phyloP scores from a whole-genome alignment of 176 grass and related monocot species.

The Pontederia paniculata region DNA sequence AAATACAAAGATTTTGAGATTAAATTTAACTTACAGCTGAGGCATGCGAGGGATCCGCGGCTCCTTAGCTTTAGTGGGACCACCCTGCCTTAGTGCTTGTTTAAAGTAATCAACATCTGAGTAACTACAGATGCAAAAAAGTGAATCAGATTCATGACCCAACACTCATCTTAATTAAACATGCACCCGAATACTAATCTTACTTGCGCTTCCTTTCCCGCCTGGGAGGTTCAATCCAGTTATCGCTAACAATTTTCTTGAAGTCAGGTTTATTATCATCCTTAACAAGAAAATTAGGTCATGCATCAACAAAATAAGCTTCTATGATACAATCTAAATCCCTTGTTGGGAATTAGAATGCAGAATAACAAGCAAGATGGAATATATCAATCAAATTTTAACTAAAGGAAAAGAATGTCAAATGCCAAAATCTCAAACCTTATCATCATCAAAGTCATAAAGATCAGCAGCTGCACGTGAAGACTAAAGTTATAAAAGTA shows the following conservation, averaged over 20 bases:
- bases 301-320: slow-evolving; percentile 7
- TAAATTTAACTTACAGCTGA: slow-evolving; percentile 41
- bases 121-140: slow-evolving; percentile 42
- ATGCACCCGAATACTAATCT: not conserved
- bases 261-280: slow-evolving; percentile 19
- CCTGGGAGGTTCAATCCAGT: slow-evolving; percentile 73
- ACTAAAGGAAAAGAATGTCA: not conserved
- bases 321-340: not conserved
- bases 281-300: slow-evolving; percentile 36
- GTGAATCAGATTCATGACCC: slow-evolving; percentile 2
- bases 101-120: slow-evolving; percentile 98
- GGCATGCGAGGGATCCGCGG: slow-evolving; percentile 95
- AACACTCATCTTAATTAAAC: not conserved
- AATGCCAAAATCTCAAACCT: slow-evolving; percentile 28
- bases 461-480: slow-evolving; percentile 71
- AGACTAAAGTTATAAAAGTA: not conserved
- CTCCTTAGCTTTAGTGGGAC: slow-evolving; percentile 78
- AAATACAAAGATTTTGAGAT: not conserved
- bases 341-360: not conserved
- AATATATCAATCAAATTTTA: no score
- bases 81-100: slow-evolving; percentile 90
- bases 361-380: no score
- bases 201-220: slow-evolving; percentile 96
- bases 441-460: slow-evolving; percentile 98
- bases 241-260: slow-evolving; percentile 55